Base-by-base conservation (phyloP, 2,329 filamentous ascomycete species). In the Thermoascus crustaceus region DNA sequence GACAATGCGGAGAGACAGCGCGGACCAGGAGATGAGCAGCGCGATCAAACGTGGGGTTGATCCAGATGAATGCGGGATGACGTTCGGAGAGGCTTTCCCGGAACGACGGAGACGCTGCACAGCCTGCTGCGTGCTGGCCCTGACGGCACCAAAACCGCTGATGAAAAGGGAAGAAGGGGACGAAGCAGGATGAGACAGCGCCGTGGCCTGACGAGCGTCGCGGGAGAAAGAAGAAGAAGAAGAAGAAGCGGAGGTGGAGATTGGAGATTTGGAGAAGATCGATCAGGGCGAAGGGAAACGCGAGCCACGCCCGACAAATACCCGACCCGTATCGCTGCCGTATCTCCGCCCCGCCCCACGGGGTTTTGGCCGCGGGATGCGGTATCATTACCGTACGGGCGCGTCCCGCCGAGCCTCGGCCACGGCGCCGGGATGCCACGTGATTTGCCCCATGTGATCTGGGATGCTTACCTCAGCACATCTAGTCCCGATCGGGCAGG, bases 11-110 rank as follows among this genome's bases (percentile, higher is more conserved):
- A 36, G 33, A 16, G 21, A 38, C 18, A 37, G 31, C 22, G 17
- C n/a, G n/a, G n/a, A n/a, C 18, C 34, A 22, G 9, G 30, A 33
- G 22, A 33, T 21, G 37, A 32, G 20, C 13, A n/a, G 25, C 19
- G 30, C 18, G 27, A 26, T 35, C 36, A 43, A 41, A 46, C 45
- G 46, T 50, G 47, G 44, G 48, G 47, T 29, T 27, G 24, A 23
- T 16, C 25, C 29, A 36, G 31, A 38, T 30, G 29, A 19, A 38
- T 39, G 42, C 40, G 38, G 45, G 34, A 51, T 49, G 44, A 49
- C 48, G 46, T 50, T 42, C 41, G 39, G 38, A 29, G 10, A 29
- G 3, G n/a, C n/a, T n/a, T 7, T 17, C 4, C 13, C 26, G 26
- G 26, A 13, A 29, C 18, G n/a, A 29, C 5, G 26, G 26, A 29